Base-by-base conservation (phyloP, 768 basidiomycete genomes). In the Exidia glandulosa region DNA sequence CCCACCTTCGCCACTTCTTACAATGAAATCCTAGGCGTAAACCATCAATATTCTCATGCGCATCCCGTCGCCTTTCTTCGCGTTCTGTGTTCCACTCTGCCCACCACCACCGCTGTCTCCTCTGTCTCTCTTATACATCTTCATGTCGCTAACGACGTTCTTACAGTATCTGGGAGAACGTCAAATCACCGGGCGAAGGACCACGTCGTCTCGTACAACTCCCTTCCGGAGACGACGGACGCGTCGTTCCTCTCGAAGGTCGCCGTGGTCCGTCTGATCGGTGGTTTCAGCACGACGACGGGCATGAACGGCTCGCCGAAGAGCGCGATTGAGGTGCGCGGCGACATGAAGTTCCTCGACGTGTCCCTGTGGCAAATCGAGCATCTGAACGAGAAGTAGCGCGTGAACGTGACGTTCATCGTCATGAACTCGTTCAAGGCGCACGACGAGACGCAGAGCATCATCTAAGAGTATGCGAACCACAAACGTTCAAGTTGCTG, bases 351-450 rank as follows among this genome's bases (percentile, higher is more conserved):
- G 57, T 97, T 96, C 84, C 84, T 97, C 63, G 94, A 97, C 73
- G 81, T 97, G 63, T 88, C 84, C 59, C 91, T 97, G 52, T 82
- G 91, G 65, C 94, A 96, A 75, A 93, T 97, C 68, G 92, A 96
- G 74, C 77, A 77, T 66, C 58, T 74, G 55, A 54, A 54, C 50
- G 50, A 54, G 30, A 25, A 54, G 50, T 25, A 54, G 23, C 23
- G 30, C 23, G 50, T 54, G 82, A 63, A 96, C 74, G 90, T 95
- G 50, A 94, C 92, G n/a, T 87, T 96, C 72, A 88, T 96, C 76
- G 84, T 97, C 69, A 95, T 96, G 95, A 96, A 94, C 69, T 95
- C 92, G 59, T 97, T 98, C 81, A 95, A 95, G 79, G 97, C 94
- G 23, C 89, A 94, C 71, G 91, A 96, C 36, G 94, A 97, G 72